phyloP scores from a whole-genome alignment of 208 protist species.

The Balamuthia mandrillaris region DNA sequence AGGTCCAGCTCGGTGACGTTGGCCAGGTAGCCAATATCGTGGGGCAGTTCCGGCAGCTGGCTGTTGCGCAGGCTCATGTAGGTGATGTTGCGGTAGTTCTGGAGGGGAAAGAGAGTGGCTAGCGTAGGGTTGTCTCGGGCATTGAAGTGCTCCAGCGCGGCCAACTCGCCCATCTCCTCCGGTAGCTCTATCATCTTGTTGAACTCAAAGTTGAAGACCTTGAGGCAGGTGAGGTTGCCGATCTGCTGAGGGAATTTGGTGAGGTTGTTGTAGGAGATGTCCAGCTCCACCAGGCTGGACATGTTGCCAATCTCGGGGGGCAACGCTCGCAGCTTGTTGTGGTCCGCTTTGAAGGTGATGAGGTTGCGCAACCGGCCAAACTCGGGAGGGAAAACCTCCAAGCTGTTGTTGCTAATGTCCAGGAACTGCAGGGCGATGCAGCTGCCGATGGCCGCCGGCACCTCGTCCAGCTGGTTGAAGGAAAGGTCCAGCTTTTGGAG shows the following conservation, averaged over 20 bases:
- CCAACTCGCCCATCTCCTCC: slow-evolving; percentile 46
- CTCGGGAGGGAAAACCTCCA: slow-evolving; percentile 60
- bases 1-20: slow-evolving; percentile 59
- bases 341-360: slow-evolving; percentile 46
- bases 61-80: slow-evolving; percentile 54
- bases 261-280: slow-evolving; percentile 33
- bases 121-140: slow-evolving; percentile 62
- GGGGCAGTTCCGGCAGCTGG: slow-evolving; percentile 49
- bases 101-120: slow-evolving; percentile 48
- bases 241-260: slow-evolving; percentile 15
- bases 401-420: slow-evolving; percentile 55
- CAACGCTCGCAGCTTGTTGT: slow-evolving; percentile 46
- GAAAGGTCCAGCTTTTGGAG: slow-evolving; percentile 57
- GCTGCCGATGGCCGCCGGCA: slow-evolving; percentile 47
- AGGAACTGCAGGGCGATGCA: slow-evolving; percentile 44
- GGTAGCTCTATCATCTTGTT: slow-evolving; percentile 61
- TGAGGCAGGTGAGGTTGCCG: slow-evolving; percentile 2
- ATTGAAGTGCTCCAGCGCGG: slow-evolving; percentile 42
- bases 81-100: slow-evolving; percentile 40
- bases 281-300: slow-evolving; percentile 19
- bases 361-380: slow-evolving; percentile 52
- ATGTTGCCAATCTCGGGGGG: slow-evolving; percentile 47
- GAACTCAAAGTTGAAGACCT: slow-evolving; percentile 44
- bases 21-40: slow-evolving; percentile 36
- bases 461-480: slow-evolving; percentile 54